Percentiles rank a stretch among this genome's conserved stretches.
Conservation (phyloP, 1,139 yeast species). For the Hyphopichia khmerensis region DNA sequence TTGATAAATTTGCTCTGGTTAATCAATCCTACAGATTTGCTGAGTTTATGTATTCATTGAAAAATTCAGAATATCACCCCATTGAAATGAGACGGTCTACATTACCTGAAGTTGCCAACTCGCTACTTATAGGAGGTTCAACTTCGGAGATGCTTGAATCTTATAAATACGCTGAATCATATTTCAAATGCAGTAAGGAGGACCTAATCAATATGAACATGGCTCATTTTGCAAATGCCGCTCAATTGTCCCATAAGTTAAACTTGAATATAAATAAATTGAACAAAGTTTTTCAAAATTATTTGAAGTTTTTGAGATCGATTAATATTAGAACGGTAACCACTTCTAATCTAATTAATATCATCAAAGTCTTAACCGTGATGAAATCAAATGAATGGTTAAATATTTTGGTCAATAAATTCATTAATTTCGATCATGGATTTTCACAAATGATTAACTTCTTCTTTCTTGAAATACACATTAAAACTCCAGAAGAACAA, state of each 20-base stretch:
- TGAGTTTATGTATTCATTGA: slow-evolving; percentile 19
- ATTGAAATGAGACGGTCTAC: slow-evolving; percentile 1
- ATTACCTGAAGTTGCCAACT: slow-evolving; percentile 4
- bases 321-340: slow-evolving; percentile 19
- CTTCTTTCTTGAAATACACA: slow-evolving; percentile 27
- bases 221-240: slow-evolving; percentile 15
- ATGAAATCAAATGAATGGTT: slow-evolving; percentile 23
- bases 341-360: slow-evolving; percentile 20
- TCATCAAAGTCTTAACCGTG: slow-evolving; percentile 28
- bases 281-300: slow-evolving; percentile 10
- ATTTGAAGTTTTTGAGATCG: slow-evolving; percentile 23
- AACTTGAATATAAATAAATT: slow-evolving; percentile 5
- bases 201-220: slow-evolving; percentile 17
- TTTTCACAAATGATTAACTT: slow-evolving; percentile 23
- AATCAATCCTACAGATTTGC: slow-evolving; percentile 20
- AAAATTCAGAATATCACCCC: neutral
- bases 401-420: slow-evolving; percentile 28
- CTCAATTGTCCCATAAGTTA: slow-evolving; percentile 3
- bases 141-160: slow-evolving; percentile 15
- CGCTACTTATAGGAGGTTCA: neutral
- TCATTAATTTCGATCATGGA: slow-evolving; percentile 14
- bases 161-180: slow-evolving; percentile 8
- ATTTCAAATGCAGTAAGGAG: slow-evolving; percentile 9
- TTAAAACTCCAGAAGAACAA: slow-evolving; percentile 16
- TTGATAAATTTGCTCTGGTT: slow-evolving; percentile 11